phyloP scores from a whole-genome alignment of 805 yeast species.

The Saccharomycopsis synnaedendra region DNA sequence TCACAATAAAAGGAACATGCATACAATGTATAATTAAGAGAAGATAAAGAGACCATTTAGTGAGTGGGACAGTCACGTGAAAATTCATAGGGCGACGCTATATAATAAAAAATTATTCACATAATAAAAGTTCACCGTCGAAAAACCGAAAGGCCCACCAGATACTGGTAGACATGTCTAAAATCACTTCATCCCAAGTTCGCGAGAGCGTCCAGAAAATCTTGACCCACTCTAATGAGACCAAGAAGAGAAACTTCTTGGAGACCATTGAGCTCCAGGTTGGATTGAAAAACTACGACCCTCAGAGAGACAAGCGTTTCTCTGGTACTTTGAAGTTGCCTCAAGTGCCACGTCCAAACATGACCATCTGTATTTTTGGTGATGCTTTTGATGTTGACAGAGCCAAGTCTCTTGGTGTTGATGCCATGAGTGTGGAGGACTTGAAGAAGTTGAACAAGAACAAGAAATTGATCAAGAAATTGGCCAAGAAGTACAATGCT shows the following conservation, averaged over 20 bases:
- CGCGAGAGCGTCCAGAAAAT: constrained; percentile 94
- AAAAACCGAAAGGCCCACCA: constrained; percentile 41
- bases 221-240: constrained; percentile 79
- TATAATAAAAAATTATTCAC: background rate
- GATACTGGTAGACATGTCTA: constrained; percentile 50
- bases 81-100: too few species aligned
- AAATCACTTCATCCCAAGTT: constrained; percentile 84
- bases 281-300: constrained; percentile 99
- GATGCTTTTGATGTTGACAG: constrained; percentile 99
- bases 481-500: constrained; percentile 99
- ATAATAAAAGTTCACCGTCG: constrained; percentile 25
- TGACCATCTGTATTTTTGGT: constrained; percentile 99
- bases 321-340: constrained; percentile 98
- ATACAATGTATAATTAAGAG: too few species aligned
- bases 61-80: too few species aligned
- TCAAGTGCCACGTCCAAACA: constrained; percentile 99
- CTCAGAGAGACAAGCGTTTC: constrained; percentile 99
- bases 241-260: constrained; percentile 99
- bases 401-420: constrained; percentile 98
- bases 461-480: constrained; percentile 99
- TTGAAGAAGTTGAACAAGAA: constrained; percentile 99
- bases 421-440: constrained; percentile 99
- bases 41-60: too few species aligned
- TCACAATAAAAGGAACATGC: too few species aligned
- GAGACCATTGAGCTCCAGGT: constrained; percentile 99